These are phyloP conservation scores for Mucor plumbeus DNA, from an alignment of 371 early-diverging fungal genomes.

Conservation along the genomic window DNA sequence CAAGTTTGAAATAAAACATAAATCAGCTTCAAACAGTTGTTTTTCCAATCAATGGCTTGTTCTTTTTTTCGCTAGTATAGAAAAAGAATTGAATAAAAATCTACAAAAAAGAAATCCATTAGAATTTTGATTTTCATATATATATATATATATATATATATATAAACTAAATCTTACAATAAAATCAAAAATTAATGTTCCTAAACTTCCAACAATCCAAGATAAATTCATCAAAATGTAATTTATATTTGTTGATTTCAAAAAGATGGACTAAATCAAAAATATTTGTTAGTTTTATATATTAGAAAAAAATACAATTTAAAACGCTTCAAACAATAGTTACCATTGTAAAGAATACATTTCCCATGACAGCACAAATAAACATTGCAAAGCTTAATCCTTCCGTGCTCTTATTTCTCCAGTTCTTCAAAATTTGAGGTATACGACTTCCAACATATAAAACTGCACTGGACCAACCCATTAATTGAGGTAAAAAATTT, in stretches of 20 bases:
- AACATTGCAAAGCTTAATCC: slow-evolving; percentile 82
- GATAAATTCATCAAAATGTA: slow-evolving; percentile 59
- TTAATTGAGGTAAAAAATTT: slow-evolving; percentile 34
- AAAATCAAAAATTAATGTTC: slow-evolving; percentile 62
- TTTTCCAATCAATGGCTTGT: not conserved
- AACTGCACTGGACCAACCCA: slow-evolving; percentile 55
- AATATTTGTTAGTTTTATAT: not conserved
- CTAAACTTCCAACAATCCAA: slow-evolving; percentile 56
- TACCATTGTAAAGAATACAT: slow-evolving; percentile 23
- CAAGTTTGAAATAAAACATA: not conserved
- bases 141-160: too few relatives aligned
- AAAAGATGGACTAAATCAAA: slow-evolving; percentile 50
- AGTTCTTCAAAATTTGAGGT: slow-evolving; percentile 79
- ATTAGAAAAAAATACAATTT: not conserved
- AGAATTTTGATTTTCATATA: not conserved
- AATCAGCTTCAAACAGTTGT: not conserved
- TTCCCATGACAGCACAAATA: slow-evolving; percentile 70
- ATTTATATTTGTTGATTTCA: slow-evolving; percentile 46
- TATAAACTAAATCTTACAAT: slow-evolving; percentile 54
- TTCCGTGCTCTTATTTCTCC: slow-evolving; percentile 65
- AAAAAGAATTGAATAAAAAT: slow-evolving; percentile 47
- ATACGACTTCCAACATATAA: slow-evolving; percentile 64
- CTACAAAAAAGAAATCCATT: not conserved
- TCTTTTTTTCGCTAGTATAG: slow-evolving; percentile 28
- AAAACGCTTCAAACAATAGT: not conserved